Conservation (phyloP, 805 yeast species). For the Yamadazyma laniorum region DNA sequence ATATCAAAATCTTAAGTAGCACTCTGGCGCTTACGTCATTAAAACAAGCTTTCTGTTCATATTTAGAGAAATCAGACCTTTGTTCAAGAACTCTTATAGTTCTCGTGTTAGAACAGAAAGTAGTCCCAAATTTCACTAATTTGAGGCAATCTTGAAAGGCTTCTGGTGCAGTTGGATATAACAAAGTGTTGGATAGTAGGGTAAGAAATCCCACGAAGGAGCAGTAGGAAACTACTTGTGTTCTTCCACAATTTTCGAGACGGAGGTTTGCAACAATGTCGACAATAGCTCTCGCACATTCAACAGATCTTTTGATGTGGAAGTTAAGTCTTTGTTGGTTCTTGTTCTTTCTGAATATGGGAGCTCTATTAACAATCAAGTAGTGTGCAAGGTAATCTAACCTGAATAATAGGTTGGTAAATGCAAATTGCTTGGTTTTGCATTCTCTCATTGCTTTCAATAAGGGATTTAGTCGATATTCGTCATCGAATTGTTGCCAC, state of each 20-base stretch:
- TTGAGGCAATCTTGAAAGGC: conserved; percentile 19
- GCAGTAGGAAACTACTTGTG: conserved; percentile 15
- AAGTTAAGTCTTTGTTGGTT: conserved; percentile 14
- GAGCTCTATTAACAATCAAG: conserved; percentile 27
- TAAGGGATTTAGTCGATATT: not conserved
- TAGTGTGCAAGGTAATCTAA: conserved; percentile 23
- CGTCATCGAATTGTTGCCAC: not conserved
- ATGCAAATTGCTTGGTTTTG: not conserved
- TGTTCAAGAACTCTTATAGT: not conserved
- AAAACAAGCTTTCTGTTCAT: conserved; percentile 14
- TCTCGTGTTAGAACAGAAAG: conserved; percentile 11
- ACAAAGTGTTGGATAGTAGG: conserved; percentile 22
- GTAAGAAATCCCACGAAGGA: conserved; percentile 25
- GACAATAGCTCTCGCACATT: conserved; percentile 28
- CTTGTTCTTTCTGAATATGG: conserved; percentile 18
- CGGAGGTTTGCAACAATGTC: conserved; percentile 12
- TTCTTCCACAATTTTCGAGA: not conserved
- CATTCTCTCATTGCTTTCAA: not conserved
- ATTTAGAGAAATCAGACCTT: not conserved
- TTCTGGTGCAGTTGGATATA: conserved; percentile 13
- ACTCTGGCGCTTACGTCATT: conserved; percentile 22
- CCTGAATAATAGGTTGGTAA: not conserved
- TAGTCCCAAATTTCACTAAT: conserved; percentile 19
- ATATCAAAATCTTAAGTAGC: conserved; percentile 22
- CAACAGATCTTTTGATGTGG: conserved; percentile 23